Conservation (phyloP, 2,329 filamentous ascomycete genomes). For the Sporothrix mexicana region DNA sequence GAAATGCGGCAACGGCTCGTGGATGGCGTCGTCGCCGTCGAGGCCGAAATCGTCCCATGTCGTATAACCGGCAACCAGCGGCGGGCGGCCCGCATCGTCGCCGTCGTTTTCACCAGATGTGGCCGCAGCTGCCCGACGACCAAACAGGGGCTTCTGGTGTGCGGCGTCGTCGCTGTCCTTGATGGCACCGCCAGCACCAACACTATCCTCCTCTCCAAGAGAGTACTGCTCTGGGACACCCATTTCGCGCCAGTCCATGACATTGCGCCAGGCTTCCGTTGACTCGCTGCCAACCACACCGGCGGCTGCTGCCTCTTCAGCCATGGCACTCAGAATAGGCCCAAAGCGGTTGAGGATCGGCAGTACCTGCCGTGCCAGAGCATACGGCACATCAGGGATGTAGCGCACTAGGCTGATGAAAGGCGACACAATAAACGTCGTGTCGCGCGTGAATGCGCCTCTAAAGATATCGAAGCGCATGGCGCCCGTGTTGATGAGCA, state of each 20-base stretch:
- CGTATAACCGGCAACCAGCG: constrained; percentile 75
- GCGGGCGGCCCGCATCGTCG: constrained; percentile 44
- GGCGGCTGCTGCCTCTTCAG: constrained; percentile 36
- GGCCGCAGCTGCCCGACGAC: constrained; percentile 26
- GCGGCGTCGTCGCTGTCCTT: neutral
- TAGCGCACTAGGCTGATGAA: constrained; percentile 81
- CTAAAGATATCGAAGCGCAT: constrained; percentile 96
- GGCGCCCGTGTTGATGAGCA: constrained; percentile 86
- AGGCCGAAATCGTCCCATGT: constrained; percentile 82
- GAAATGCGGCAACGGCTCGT: constrained; percentile 76
- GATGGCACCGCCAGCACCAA: constrained; percentile 14
- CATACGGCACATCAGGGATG: constrained; percentile 81
- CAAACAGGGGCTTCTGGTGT: constrained; percentile 28
- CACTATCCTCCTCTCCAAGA: constrained; percentile 36
- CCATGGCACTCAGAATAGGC: constrained; percentile 51
- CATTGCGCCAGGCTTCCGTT: neutral
- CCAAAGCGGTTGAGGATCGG: constrained; percentile 61
- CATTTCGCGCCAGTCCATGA: constrained; percentile 54
- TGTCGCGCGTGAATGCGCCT: constrained; percentile 86
- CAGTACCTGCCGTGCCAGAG: constrained; percentile 72
- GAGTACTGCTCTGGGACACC: constrained; percentile 56
- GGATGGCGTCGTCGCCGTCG: constrained; percentile 90
- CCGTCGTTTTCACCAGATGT: constrained; percentile 44
- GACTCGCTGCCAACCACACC: neutral
- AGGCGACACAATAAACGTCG: constrained; percentile 83